Percentiles rank a stretch among this genome's conserved stretches.
Evolutionary conservation across 441 rosid species (phyloP).

Genomic region (Flueggea neowawraea): DNA sequence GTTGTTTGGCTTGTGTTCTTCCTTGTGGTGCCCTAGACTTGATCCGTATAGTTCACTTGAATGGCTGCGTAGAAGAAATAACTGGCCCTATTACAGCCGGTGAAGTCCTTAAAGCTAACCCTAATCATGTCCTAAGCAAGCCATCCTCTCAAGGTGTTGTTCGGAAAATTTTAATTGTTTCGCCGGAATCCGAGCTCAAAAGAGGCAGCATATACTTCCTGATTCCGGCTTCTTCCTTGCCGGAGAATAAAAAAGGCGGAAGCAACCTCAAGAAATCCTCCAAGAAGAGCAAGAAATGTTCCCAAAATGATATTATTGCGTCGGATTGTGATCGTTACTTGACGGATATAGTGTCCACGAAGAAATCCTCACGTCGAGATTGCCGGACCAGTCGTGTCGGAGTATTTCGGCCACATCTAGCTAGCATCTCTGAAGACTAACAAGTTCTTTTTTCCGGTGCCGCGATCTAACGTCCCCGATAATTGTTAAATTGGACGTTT

Average conservation of each 20-base stretch:
- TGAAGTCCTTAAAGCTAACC: constrained; percentile 73
- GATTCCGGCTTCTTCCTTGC: constrained; percentile 61
- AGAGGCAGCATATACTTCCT: constrained; percentile 87
- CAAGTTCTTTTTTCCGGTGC: constrained; percentile 10
- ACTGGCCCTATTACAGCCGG: constrained; percentile 72
- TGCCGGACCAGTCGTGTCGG: constrained; percentile 39
- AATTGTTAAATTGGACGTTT: not conserved
- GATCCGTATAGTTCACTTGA: constrained; percentile 87
- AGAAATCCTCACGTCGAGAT: constrained; percentile 36
- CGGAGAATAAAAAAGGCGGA: constrained; percentile 36
- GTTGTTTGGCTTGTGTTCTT: constrained; percentile 89
- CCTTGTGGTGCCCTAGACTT: constrained; percentile 95
- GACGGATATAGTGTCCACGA: constrained; percentile 20
- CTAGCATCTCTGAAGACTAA: constrained; percentile 68
- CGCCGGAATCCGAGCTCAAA: constrained; percentile 88
- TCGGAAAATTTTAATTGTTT: constrained; percentile 66
- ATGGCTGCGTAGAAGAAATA: constrained; percentile 79
- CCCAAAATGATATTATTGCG: not conserved
- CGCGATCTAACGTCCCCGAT: constrained; percentile 12
- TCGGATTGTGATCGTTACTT: constrained; percentile 29
- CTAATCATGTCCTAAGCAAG: constrained; percentile 77
- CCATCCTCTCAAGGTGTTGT: constrained; percentile 77
- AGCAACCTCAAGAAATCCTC: constrained; percentile 9
- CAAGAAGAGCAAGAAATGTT: constrained; percentile 17
- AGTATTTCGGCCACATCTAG: constrained; percentile 72